Conservation (phyloP, 1,284 basidiomycete species). For the Apiotrichum laibachii region DNA sequence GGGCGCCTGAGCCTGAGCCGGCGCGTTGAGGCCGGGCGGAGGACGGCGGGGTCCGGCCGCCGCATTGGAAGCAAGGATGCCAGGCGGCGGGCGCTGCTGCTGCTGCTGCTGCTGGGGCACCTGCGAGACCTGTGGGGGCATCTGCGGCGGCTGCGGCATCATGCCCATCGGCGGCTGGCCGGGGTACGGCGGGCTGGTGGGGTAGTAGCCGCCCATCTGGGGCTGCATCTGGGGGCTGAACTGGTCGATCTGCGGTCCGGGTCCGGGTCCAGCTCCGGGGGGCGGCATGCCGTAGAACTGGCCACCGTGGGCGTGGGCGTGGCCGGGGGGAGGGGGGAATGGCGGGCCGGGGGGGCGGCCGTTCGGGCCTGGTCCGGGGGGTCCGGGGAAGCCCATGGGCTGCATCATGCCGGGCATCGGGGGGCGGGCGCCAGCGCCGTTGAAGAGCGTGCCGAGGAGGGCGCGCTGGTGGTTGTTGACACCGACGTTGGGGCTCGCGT, state of each 20-base stretch:
- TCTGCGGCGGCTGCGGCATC: background rate
- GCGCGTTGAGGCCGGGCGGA: no score
- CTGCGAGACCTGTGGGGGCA: background rate
- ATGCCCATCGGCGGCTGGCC: background rate
- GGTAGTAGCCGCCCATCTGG: no score
- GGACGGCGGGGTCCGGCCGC: no score
- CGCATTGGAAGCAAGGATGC: no score
- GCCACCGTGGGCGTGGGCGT: background rate
- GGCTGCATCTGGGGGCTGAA: background rate
- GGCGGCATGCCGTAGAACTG: no score
- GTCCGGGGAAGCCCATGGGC: background rate
- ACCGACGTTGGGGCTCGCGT: background rate
- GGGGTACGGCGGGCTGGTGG: no score
- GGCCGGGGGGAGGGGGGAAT: background rate
- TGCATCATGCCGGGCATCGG: background rate
- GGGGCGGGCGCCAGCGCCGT: background rate
- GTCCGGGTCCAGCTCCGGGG: no score
- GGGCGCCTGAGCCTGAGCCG: background rate
- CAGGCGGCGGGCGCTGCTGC: no score
- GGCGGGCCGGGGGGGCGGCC: no score
- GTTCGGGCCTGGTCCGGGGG: background rate
- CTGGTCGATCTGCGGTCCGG: background rate
- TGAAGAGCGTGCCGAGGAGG: slow-evolving; percentile 17
- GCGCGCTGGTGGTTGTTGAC: slow-evolving; percentile 16
- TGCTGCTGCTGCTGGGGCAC: no score